Evolutionary conservation across 2,329 filamentous ascomycete genomes (phyloP).

Genomic region (Fusarium guadeloupense): DNA sequence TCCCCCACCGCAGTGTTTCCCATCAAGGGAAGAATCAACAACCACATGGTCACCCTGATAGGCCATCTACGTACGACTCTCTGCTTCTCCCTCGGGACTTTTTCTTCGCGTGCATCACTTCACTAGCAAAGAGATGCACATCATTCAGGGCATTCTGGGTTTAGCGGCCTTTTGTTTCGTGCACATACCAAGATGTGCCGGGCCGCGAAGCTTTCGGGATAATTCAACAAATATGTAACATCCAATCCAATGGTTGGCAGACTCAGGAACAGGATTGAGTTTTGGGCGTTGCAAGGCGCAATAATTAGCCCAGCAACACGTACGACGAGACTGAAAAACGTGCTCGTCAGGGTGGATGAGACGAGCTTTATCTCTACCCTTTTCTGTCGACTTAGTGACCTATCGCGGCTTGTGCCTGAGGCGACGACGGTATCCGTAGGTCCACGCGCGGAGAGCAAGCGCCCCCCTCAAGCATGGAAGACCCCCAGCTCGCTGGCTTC

Average conservation of each 20-base stretch:
- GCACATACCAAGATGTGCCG: conserved; percentile 27
- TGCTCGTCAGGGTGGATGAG: conserved; percentile 42
- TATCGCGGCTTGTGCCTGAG: conserved; percentile 19
- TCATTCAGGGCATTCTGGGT: conserved; percentile 23
- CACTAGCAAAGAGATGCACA: conserved; percentile 32
- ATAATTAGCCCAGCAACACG: conserved; percentile 31
- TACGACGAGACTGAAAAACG: conserved; percentile 34
- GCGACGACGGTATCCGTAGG: conserved; percentile 3
- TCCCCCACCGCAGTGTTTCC: conserved; percentile 6
- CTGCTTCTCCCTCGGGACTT: conserved; percentile 29
- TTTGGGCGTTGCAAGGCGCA: conserved; percentile 28
- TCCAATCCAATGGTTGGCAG: not conserved
- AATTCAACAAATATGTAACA: conserved; percentile 7
- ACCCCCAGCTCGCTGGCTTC: not conserved
- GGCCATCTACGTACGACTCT: not conserved
- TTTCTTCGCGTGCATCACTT: conserved; percentile 19
- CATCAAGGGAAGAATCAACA: not conserved
- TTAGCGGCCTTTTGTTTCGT: conserved; percentile 33
- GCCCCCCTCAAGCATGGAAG: not conserved
- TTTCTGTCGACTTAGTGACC: conserved; percentile 7
- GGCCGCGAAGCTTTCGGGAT: conserved; percentile 36
- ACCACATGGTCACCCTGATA: conserved; percentile 28
- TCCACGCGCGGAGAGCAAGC: not conserved
- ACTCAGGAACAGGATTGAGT: conserved; percentile 5
- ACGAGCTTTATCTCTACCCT: conserved; percentile 16